These are phyloP conservation scores for Skeletonema grethae DNA, from an alignment of 108 stramenopile species.

Conservation along the genomic window DNA sequence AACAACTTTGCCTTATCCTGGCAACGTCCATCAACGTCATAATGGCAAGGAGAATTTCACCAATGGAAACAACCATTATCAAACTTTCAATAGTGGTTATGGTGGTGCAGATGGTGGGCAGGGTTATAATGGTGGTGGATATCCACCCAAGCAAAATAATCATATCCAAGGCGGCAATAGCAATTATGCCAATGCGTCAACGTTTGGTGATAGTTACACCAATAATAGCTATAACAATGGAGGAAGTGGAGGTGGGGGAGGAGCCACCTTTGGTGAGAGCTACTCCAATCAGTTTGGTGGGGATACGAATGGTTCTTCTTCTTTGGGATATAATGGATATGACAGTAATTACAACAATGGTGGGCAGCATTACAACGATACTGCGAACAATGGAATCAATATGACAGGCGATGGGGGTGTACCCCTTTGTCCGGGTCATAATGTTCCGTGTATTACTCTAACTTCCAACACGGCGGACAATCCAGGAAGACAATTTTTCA, in stretches of 20 bases:
- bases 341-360: slow-evolving; percentile 2
- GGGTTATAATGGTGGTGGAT: no score
- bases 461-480: slow-evolving; percentile 70
- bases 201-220: background rate
- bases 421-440: slow-evolving; percentile 84
- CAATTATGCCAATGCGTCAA: background rate
- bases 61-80: no score
- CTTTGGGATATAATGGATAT: slow-evolving; percentile 1
- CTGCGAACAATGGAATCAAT: background rate
- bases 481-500: slow-evolving; percentile 83
- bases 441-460: slow-evolving; percentile 61
- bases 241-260: background rate
- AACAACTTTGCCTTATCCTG: no score
- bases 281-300: slow-evolving; percentile 14
- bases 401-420: slow-evolving; percentile 14
- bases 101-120: no score
- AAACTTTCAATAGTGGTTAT: no score
- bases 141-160: no score
- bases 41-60: no score
- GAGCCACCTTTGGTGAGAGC: slow-evolving; percentile 15
- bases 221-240: background rate
- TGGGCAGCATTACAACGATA: slow-evolving; percentile 4
- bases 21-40: no score
- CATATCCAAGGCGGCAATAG: no score
- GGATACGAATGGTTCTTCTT: no score